These are phyloP conservation scores for Beta vulgaris DNA, from an alignment of 148 eudicot genomes.

Conservation along the genomic window DNA sequence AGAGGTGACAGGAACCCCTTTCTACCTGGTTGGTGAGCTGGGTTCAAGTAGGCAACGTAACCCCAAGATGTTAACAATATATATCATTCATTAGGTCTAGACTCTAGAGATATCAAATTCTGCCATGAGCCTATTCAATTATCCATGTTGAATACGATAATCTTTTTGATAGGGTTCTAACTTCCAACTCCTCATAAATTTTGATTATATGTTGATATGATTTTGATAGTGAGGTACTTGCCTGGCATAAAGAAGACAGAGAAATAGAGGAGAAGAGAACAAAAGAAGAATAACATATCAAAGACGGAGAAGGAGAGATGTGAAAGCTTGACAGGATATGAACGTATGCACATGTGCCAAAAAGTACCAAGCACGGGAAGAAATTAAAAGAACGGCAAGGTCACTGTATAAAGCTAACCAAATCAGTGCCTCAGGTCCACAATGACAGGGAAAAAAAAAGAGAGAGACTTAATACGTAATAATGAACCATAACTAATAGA, in stretches of 20 bases:
- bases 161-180: too few relatives aligned
- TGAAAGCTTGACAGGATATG: too few relatives aligned
- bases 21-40: neutral
- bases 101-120: neutral
- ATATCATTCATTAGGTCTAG: neutral
- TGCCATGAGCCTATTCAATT: neutral
- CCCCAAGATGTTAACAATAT: neutral
- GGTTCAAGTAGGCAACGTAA: neutral
- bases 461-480: neutral
- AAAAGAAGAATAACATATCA: too few relatives aligned
- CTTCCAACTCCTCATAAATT: too few relatives aligned
- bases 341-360: too few relatives aligned
- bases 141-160: too few relatives aligned
- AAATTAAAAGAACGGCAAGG: neutral
- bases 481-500: slow-evolving; percentile 3
- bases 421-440: neutral
- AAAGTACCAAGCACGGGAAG: neutral
- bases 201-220: too few relatives aligned
- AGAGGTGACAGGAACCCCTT: neutral
- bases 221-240: too few relatives aligned
- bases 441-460: neutral
- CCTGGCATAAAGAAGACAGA: too few relatives aligned
- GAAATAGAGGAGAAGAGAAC: too few relatives aligned
- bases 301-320: too few relatives aligned
- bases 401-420: neutral